These are phyloP conservation scores for Ailanthus altissimus DNA, from an alignment of 345 rosid species.

Conservation along the genomic window DNA sequence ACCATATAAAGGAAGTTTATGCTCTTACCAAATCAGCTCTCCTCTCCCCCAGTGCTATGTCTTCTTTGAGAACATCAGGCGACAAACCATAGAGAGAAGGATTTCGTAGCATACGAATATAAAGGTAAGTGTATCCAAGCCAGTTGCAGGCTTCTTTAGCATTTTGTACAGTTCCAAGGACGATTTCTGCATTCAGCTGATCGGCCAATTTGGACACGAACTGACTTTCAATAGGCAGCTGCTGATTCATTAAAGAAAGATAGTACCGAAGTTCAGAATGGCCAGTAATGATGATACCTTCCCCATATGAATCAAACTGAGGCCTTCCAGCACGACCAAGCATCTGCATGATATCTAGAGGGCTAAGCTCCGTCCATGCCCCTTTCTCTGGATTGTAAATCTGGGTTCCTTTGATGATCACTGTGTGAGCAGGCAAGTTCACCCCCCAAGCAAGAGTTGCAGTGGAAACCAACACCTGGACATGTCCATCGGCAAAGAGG, in stretches of 20 bases:
- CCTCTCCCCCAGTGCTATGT: slow-evolving; percentile 79
- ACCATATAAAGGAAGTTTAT: background rate
- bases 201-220: slow-evolving; percentile 90
- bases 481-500: slow-evolving; percentile 70
- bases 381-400: slow-evolving; percentile 97
- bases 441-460: slow-evolving; percentile 99
- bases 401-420: slow-evolving; percentile 94
- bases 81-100: slow-evolving; percentile 87
- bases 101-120: slow-evolving; percentile 84
- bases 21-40: slow-evolving; percentile 94
- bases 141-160: slow-evolving; percentile 98
- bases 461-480: slow-evolving; percentile 90
- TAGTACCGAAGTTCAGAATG: slow-evolving; percentile 86
- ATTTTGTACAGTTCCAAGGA: slow-evolving; percentile 94
- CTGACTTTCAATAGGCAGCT: slow-evolving; percentile 97
- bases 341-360: slow-evolving; percentile 99
- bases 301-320: slow-evolving; percentile 87
- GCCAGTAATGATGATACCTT: slow-evolving; percentile 97
- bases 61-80: slow-evolving; percentile 74
- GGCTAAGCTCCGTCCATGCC: slow-evolving; percentile 94
- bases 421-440: slow-evolving; percentile 90
- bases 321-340: slow-evolving; percentile 99
- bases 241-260: slow-evolving; percentile 95
- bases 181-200: slow-evolving; percentile 98
- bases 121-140: slow-evolving; percentile 89